Evolutionary conservation across 192 early-diverging fungal species (phyloP).

Genomic region (Backusella sp.): DNA sequence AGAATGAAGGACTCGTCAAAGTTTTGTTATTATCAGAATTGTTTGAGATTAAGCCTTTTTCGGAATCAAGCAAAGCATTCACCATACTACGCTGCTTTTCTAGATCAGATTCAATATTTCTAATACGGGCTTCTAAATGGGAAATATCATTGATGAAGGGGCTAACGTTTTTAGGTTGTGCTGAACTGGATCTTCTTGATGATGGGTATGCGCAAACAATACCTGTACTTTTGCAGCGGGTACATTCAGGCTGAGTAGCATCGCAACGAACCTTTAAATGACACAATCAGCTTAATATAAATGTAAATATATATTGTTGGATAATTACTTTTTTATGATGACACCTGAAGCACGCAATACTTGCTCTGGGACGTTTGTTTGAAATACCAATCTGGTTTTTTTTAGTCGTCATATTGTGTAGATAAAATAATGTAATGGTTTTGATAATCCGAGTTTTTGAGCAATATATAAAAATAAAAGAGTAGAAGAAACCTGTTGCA

Average conservation of each 20-base stretch:
- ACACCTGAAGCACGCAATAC: slow-evolving; percentile 30
- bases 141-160: slow-evolving; percentile 32
- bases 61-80: slow-evolving; percentile 1
- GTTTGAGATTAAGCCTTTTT: not conserved
- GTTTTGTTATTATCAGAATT: not conserved
- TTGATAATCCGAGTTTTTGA: not conserved
- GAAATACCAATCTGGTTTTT: slow-evolving; percentile 3
- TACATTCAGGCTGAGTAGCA: slow-evolving; percentile 26
- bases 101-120: slow-evolving; percentile 22
- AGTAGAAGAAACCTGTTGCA: not conserved
- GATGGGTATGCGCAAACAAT: slow-evolving; percentile 22
- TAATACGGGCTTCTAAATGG: slow-evolving; percentile 21
- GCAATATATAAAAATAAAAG: not conserved
- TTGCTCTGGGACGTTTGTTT: slow-evolving; percentile 26
- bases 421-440: not conserved
- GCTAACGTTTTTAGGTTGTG: slow-evolving; percentile 16
- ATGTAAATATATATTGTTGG: not conserved
- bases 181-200: slow-evolving; percentile 18
- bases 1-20: not conserved
- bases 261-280: slow-evolving; percentile 25
- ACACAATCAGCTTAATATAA: not conserved
- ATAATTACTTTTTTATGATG: slow-evolving; percentile 30
- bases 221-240: slow-evolving; percentile 19
- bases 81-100: slow-evolving; percentile 18
- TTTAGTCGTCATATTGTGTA: not conserved